Base-by-base conservation (phyloP, 306 rosid species). In the Canavalia ensiformis region DNA sequence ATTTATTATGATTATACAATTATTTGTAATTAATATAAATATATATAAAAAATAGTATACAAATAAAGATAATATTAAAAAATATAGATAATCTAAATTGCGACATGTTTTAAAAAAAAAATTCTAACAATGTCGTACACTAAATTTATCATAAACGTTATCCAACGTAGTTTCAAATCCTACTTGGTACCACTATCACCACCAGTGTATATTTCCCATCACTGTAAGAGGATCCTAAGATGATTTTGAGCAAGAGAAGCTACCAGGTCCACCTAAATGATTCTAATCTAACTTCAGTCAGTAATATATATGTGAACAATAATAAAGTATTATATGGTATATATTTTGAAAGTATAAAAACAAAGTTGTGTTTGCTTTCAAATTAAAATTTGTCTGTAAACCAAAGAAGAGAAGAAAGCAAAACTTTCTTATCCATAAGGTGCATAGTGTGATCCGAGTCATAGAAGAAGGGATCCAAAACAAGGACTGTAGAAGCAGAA, bases 371-470 rank as follows among this genome's bases (percentile, higher is more conserved):
- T 44, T 62, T n/a, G 30, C 8, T 68, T 9, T 63, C 29, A 79
- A 58, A 54, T 63, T 13, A 79, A 58, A 54, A 10, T 80, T 80
- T 80, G 78, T 62, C 56, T 2, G 0, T 12, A 59, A 59, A 6
- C 46, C 2, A 6, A 4, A n/a, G 6, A 13, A 54, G 34, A 47
- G 25, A 4, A 6, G 25, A 4, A 6, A 11, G 0, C 0, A 30
- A 8, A 0, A 3, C 10, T 68, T 25, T 8, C 79, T 81, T 81
- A 73, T 81, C 74, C 79, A 58, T 2, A 63, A 50, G 56, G 3
- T 45, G 68, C 62, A 69, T 60, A 77, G 34, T 70, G 13, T 62
- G 86, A 76, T 70, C 82, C 45, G 66, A 70, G 62, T 83, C 79
- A 83, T 8, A 60, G 1, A 4, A 25, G 5, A 44, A 70, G 45